Percentiles rank a stretch among this genome's conserved stretches.
Evolutionary conservation across 2,329 filamentous ascomycete genomes (phyloP).

Genomic region (Cladorrhinum sp.): DNA sequence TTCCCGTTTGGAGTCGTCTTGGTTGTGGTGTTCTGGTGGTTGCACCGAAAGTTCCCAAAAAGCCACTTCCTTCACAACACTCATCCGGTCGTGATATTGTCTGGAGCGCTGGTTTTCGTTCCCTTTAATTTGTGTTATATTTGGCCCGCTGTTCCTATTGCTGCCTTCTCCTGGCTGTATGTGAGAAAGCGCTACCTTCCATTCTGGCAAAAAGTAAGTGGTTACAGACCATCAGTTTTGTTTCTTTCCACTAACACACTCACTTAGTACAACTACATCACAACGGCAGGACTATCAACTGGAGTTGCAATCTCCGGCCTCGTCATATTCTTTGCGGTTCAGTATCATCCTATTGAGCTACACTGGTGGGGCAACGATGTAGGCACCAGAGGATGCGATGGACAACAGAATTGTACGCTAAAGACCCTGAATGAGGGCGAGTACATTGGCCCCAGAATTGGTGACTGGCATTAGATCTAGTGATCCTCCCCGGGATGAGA

Average conservation of each 20-base stretch:
- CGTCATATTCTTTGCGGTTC: slow-evolving; percentile 48
- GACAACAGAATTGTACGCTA: slow-evolving; percentile 9
- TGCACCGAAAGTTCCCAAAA: slow-evolving; percentile 35
- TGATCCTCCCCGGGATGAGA: neutral
- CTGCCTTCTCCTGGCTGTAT: slow-evolving; percentile 42
- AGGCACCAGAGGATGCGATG: slow-evolving; percentile 21
- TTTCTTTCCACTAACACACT: neutral
- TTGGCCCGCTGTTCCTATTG: slow-evolving; percentile 43
- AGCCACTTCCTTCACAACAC: slow-evolving; percentile 36
- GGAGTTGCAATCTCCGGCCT: slow-evolving; percentile 57
- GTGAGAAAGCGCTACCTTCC: slow-evolving; percentile 33
- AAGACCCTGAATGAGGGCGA: slow-evolving; percentile 30
- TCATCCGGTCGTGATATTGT: slow-evolving; percentile 40
- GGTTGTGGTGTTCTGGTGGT: slow-evolving; percentile 34
- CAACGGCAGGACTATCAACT: slow-evolving; percentile 57
- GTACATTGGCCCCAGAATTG: slow-evolving; percentile 25
- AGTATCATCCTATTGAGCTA: slow-evolving; percentile 39
- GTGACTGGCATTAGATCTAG: slow-evolving; percentile 17
- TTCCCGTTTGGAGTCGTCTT: slow-evolving; percentile 49
- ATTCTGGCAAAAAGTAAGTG: slow-evolving; percentile 29
- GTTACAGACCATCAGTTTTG: neutral
- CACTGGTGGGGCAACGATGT: slow-evolving; percentile 51
- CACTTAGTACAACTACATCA: slow-evolving; percentile 53
- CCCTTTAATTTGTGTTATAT: slow-evolving; percentile 44
- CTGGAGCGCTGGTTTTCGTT: slow-evolving; percentile 35